These are phyloP conservation scores for Pleurotus pulmonarius DNA, from an alignment of 768 basidiomycete genomes.

Conservation along the genomic window DNA sequence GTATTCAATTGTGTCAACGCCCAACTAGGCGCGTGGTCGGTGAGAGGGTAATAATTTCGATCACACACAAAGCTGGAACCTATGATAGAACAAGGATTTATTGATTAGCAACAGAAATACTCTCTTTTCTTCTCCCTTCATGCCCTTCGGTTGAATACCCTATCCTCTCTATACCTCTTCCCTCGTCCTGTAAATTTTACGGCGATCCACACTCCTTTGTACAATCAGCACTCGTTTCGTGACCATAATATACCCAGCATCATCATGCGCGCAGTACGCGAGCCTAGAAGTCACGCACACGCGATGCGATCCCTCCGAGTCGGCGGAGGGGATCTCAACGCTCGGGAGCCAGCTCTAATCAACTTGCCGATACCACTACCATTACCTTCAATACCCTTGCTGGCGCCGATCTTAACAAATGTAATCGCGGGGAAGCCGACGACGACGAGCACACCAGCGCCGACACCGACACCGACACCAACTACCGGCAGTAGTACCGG, in stretches of 20 bases:
- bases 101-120: not conserved
- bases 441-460: not conserved
- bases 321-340: conserved; percentile 18
- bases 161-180: not conserved
- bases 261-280: not conserved
- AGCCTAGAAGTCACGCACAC: not conserved
- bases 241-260: not conserved
- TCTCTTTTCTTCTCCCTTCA: conserved; percentile 1
- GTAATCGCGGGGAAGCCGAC: conserved; percentile 22
- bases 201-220: conserved; percentile 2
- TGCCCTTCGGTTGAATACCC: not conserved
- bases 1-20: conserved; percentile 3
- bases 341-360: conserved; percentile 35
- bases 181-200: conserved; percentile 1
- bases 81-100: conserved; percentile 8
- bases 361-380: conserved; percentile 27
- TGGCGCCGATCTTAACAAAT: conserved; percentile 30
- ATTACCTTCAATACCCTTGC: conserved; percentile 36
- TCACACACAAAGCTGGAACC: conserved; percentile 1
- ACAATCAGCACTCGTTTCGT: not conserved
- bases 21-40: not conserved
- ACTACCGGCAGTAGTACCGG: conserved; percentile 11
- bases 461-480: conserved; percentile 6
- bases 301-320: conserved; percentile 7
- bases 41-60: not conserved